Conservation (phyloP, 192 early-diverging fungal species). For the Chytriomyces hyalinus region DNA sequence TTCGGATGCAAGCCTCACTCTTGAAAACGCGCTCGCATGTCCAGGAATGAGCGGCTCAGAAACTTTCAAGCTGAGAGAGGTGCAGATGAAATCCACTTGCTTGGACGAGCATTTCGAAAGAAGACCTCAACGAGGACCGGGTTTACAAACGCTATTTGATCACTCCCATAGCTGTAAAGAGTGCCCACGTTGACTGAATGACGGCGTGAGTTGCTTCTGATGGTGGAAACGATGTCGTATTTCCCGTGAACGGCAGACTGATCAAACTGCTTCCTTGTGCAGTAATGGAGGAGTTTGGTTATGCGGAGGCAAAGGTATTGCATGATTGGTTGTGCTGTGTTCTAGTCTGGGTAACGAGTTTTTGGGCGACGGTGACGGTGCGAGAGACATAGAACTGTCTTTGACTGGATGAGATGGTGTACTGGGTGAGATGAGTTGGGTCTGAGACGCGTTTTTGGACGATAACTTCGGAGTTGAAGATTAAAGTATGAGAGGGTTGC, state of each 20-base stretch:
- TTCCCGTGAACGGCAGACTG: slow-evolving; percentile 10
- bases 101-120: slow-evolving; percentile 45
- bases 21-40: slow-evolving; percentile 11
- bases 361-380: not conserved
- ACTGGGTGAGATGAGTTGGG: not conserved
- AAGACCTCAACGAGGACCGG: slow-evolving; percentile 33
- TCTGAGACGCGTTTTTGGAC: not conserved
- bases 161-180: slow-evolving; percentile 50
- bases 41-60: slow-evolving; percentile 35
- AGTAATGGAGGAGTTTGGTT: slow-evolving; percentile 1
- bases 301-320: not conserved
- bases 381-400: not conserved
- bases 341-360: slow-evolving; percentile 20
- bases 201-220: slow-evolving; percentile 35
- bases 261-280: not conserved
- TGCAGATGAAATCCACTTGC: slow-evolving; percentile 54
- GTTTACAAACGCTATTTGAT: not conserved
- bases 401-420: not conserved
- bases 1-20: not conserved
- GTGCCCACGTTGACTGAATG: slow-evolving; percentile 55
- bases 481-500: no score
- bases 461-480: not conserved
- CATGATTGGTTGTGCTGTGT: not conserved
- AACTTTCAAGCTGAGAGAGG: slow-evolving; percentile 50
- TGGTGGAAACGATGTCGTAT: slow-evolving; percentile 15